Evolutionary conservation across 345 rosid genomes (phyloP), one percentile per base, ranked within the genome.

Genomic region (Boechera stricta): DNA sequence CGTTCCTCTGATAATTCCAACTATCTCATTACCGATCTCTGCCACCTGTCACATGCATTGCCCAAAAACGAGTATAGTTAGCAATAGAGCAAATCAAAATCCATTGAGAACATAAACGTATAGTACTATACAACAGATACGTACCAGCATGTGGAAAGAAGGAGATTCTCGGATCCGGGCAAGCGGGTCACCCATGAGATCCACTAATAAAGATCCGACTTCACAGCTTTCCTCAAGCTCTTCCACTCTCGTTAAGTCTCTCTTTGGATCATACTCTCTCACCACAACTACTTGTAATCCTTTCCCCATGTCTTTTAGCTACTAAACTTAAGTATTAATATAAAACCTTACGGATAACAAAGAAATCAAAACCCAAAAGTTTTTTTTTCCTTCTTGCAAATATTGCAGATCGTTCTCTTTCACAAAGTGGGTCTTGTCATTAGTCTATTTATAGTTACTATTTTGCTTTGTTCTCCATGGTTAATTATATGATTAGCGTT

Each of bases 101-200:
- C 5, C 66, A 32, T 44, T 39, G n/a, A 45, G 21, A 51, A 21
- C 67, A 53, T 45, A 51, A 38, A 57, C 36, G 49, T 77, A 86
- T 21, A 26, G 5, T 2, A 38, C 3, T 38, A 39, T 39, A 9
- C 11, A 36, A 36, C 26, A 48, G 3, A 63, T 39, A 73, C 75
- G 65, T 82, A 92, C 99, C 96, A 96, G 87, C 97, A 96, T 96
- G 86, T 87, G 94, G 71, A 90, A 96, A 78, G 93, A 89, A 55
- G 98, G 97, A 66, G 94, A 96, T 67, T 93, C 87, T 86, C 98
- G 98, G 92, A 93, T 91, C 86, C 99, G 85, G 93, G 96, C 92
- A 65, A 93, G 83, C 21, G 99, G 99, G 87, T 96, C 98, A 66
- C 99, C 99, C 72, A 93, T 74, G 77, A 91, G 97, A 88, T 96